phyloP scores from a whole-genome alignment of 2,329 filamentous ascomycete species.

The Talaromyces sp. region DNA sequence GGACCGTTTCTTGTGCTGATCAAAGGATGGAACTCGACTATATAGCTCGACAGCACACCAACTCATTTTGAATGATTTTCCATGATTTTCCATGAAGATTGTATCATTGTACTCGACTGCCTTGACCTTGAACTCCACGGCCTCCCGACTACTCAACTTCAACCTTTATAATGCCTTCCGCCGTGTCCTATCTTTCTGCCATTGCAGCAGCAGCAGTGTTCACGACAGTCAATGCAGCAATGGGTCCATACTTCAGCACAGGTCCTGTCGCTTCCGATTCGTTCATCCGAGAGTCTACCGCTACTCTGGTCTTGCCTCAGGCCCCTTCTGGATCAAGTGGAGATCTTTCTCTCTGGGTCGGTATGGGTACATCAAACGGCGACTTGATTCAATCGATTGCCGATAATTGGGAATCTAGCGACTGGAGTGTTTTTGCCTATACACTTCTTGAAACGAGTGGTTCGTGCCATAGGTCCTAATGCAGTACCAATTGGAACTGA shows the following conservation, averaged over 20 bases:
- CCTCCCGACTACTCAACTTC: too few species aligned
- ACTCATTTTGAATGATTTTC: too few species aligned
- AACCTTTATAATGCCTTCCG: too few species aligned
- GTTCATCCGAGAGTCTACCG: slow-evolving; percentile 45
- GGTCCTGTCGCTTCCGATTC: slow-evolving; percentile 40
- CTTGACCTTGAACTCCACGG: too few species aligned
- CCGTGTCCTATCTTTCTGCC: slow-evolving; percentile 8
- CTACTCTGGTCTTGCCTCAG: slow-evolving; percentile 44
- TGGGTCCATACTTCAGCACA: slow-evolving; percentile 43
- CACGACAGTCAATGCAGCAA: not conserved
- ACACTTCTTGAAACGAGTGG: not conserved
- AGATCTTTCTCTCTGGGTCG: slow-evolving; percentile 46
- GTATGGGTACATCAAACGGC: slow-evolving; percentile 48
- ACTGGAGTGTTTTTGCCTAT: slow-evolving; percentile 42
- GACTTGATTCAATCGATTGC: slow-evolving; percentile 49
- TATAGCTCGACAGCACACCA: too few species aligned
- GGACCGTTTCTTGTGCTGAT: too few species aligned
- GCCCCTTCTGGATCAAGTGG: slow-evolving; percentile 37
- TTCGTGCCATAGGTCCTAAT: not conserved
- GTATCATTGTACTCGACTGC: too few species aligned
- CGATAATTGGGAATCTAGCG: slow-evolving; percentile 33
- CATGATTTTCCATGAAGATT: too few species aligned
- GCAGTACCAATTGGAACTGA: not conserved
- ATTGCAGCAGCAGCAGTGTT: slow-evolving; percentile 19
- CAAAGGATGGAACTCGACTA: too few species aligned